Conservation (phyloP, 805 yeast species). For the Torulaspora microellipsoides region DNA sequence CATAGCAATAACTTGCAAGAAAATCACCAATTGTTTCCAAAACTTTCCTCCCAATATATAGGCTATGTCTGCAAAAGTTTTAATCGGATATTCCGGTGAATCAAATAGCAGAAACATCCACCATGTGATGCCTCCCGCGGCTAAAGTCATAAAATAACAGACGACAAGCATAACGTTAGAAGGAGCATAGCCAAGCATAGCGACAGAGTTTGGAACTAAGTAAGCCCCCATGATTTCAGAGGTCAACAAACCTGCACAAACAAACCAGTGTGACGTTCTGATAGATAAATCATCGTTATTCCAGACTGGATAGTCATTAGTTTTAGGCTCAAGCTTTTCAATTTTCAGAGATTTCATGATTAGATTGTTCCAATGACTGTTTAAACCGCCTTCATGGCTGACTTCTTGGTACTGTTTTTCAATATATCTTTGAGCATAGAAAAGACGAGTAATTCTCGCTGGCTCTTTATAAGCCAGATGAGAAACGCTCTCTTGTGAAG, state of each 20-base stretch:
- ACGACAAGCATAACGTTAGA: conserved; percentile 3
- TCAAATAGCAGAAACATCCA: conserved; percentile 5
- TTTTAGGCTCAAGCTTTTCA: background rate
- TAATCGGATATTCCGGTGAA: conserved; percentile 4
- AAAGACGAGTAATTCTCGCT: background rate
- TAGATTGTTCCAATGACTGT: conserved; percentile 1
- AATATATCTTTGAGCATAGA: conserved; percentile 5
- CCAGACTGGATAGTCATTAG: conserved; percentile 3
- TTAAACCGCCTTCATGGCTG: conserved; percentile 1
- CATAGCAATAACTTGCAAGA: conserved; percentile 5
- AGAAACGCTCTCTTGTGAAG: background rate
- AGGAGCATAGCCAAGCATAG: conserved; percentile 3
- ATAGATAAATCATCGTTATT: conserved; percentile 1
- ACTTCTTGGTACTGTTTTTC: conserved; percentile 5
- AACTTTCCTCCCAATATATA: background rate
- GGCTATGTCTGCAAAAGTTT: conserved; percentile 4
- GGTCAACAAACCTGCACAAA: conserved; percentile 4
- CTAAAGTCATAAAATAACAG: conserved; percentile 1
- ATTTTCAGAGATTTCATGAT: conserved; percentile 1
- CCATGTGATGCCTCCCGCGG: conserved; percentile 3
- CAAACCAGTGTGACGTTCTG: conserved; percentile 4
- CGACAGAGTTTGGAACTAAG: conserved; percentile 3
- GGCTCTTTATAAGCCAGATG: background rate
- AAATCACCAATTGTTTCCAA: conserved; percentile 2
- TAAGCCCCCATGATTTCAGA: conserved; percentile 7